Base-by-base conservation (phyloP, 495 filamentous ascomycete genomes). In the Podospora appendiculata region DNA sequence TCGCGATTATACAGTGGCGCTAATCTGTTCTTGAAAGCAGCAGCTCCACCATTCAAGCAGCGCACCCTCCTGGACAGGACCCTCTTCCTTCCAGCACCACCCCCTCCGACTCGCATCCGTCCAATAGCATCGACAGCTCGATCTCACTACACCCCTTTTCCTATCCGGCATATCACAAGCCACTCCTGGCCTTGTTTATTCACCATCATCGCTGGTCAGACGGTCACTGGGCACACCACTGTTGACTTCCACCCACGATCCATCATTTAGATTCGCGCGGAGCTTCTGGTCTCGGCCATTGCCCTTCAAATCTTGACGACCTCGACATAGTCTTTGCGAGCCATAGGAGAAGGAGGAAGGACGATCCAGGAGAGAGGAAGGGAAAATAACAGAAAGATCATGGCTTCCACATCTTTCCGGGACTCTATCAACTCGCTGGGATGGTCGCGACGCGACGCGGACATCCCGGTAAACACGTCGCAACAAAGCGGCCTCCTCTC, bases 381-480 rank as follows among this genome's bases (percentile, higher is more conserved):
- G 25, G 25, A 25, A 25, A 2, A 25, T 25, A 25, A 5, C 25
- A 25, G 2, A 25, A 25, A 25, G 2, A 25, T 51, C 58, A 98
- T 98, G 93, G 88, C 93, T 38, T 90, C 91, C 54, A 75, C 82
- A 52, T 88, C 89, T 8, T 97, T 98, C 71, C 81, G 90, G 54
- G 87, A 95, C 66, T 92, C 87, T 18, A 89, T 97, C 79, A 95
- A 90, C 74, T 90, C 89, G 35, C 72, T 98, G 55, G 93, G 93
- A 25, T 98, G 93, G 93, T 86, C 89, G 60, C 86, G 93, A 48
- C 82, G 93, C 60, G 88, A 93, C 42, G 73, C 80, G 48, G 89
- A 94, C 61, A 65, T 86, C 32, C 87, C 90, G 50, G 87, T 84
- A 55, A 87, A 80, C 69, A 95, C 90, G 41, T 71, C 83, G 48